Base-by-base conservation (phyloP, 1,139 yeast species). In the Saccharomyces hybrid region DNA sequence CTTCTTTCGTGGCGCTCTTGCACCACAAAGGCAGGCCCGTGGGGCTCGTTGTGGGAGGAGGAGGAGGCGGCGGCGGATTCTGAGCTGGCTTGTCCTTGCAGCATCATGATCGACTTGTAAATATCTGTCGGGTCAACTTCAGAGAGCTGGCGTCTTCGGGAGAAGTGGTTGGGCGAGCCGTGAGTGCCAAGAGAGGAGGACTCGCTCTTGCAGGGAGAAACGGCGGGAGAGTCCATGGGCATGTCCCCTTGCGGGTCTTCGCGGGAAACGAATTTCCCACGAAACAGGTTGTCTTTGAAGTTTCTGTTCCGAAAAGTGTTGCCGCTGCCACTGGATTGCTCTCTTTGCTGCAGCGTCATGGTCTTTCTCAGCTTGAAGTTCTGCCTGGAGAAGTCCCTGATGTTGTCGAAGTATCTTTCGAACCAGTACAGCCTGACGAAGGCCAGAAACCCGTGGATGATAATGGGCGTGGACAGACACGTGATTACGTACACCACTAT, bases 401-500 rank as follows among this genome's bases (percentile, higher is more conserved):
- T 90, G 60, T 85, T 81, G 66, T 88, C 91, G 69, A 93, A 89
- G 63, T 85, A 81, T 58, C 89, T 79, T 68, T 90, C 96, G 70
- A 88, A 93, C 86, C 95, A 87, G 67, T 86, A 88, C 51, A 93
- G 74, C 52, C 98, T 78, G 19, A 91, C 75, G 60, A 88, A 82
- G 14, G 88, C 82, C 46, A 93, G 75, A 0, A 83, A 78, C 1
- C 95, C 83, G 69, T 93, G 96, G 56, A 93, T 88, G 67, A 87
- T 85, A 16, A 93, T 88, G 0, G 98, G 97, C 0, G 96, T 90
- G 1, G 95, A 79, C 16, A 89, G 62, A 60, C 81, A 75, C 28
- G 91, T 72, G 1, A 80, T 56, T 4, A 83, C 58, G 64, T 83
- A 87, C 2, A 87, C 67, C 14, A 78, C 72, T 28, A 89, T 78